Percentiles rank a stretch among this genome's conserved stretches.
These are phyloP conservation scores for Excoecaria agallocha DNA, from an alignment of 345 rosid genomes.

Conservation along the genomic window DNA sequence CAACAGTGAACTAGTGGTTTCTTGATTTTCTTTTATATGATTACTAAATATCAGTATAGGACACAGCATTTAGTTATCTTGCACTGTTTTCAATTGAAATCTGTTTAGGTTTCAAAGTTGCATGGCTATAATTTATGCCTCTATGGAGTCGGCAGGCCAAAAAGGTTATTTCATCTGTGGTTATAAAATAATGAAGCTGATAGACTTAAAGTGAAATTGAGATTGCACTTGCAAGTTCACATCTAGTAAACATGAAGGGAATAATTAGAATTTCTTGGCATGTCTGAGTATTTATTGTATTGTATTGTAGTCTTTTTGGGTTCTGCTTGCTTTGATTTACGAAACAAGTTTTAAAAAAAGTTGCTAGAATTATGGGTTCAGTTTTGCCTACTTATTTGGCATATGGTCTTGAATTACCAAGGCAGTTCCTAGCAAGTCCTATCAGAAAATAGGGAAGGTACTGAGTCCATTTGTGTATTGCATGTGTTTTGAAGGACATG, in stretches of 20 bases:
- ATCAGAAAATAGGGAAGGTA: background rate
- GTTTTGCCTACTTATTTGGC: no score
- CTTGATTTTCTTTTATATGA: background rate
- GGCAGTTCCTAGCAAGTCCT: background rate
- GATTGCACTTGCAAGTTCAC: background rate
- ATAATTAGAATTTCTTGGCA: background rate
- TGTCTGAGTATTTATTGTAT: background rate
- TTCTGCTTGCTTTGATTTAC: background rate
- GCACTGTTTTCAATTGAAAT: background rate
- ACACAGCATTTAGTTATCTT: background rate
- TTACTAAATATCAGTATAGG: background rate
- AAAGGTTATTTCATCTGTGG: background rate
- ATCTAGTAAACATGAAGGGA: background rate
- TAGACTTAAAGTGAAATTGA: background rate
- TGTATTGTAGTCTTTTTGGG: background rate
- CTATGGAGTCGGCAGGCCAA: no score
- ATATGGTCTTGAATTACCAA: no score
- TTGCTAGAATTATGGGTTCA: background rate
- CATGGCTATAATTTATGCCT: background rate
- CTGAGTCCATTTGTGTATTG: background rate
- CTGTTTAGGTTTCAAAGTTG: background rate
- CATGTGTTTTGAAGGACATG: background rate
- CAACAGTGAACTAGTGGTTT: background rate
- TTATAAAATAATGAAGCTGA: background rate
- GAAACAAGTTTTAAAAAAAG: background rate